phyloP scores from a whole-genome alignment of 1,284 basidiomycete species.

The Pseudozyma sp. region DNA sequence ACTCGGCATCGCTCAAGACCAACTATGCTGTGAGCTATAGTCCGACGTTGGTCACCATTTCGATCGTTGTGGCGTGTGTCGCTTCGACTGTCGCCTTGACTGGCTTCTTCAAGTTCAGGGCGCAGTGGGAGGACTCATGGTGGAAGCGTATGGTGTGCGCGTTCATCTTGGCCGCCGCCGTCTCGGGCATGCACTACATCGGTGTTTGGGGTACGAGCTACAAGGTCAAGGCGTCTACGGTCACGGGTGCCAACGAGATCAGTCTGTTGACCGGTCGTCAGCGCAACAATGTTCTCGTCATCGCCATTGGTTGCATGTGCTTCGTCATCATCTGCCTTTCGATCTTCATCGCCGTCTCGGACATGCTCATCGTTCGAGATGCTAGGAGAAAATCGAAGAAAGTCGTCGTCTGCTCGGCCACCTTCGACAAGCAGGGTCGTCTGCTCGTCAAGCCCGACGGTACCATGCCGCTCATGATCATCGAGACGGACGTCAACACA shows the following conservation, averaged over 20 bases:
- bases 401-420: slow-evolving; percentile 71
- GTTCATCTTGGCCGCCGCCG: slow-evolving; percentile 70
- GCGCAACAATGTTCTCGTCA: slow-evolving; percentile 69
- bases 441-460: slow-evolving; percentile 72
- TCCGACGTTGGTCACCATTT: slow-evolving; percentile 70
- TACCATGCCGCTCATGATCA: slow-evolving; percentile 71
- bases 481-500: slow-evolving; percentile 71
- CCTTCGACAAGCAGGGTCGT: slow-evolving; percentile 71
- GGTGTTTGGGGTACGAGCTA: slow-evolving; percentile 71
- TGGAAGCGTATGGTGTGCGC: slow-evolving; percentile 71
- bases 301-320: slow-evolving; percentile 70
- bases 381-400: slow-evolving; percentile 70
- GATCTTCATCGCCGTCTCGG: slow-evolving; percentile 69
- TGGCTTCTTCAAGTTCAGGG: slow-evolving; percentile 71
- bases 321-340: slow-evolving; percentile 70
- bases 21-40: slow-evolving; percentile 66
- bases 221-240: slow-evolving; percentile 54
- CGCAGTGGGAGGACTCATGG: slow-evolving; percentile 72
- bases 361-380: slow-evolving; percentile 69
- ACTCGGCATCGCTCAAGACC: slow-evolving; percentile 70
- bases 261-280: slow-evolving; percentile 50
- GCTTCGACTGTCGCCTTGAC: slow-evolving; percentile 71
- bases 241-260: slow-evolving; percentile 29
- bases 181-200: slow-evolving; percentile 73
- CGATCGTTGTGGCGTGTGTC: slow-evolving; percentile 71